Evolutionary conservation across 2,329 filamentous ascomycete genomes (phyloP), one percentile per base, ranked within the genome.

Genomic region (Saccharata proteae): DNA sequence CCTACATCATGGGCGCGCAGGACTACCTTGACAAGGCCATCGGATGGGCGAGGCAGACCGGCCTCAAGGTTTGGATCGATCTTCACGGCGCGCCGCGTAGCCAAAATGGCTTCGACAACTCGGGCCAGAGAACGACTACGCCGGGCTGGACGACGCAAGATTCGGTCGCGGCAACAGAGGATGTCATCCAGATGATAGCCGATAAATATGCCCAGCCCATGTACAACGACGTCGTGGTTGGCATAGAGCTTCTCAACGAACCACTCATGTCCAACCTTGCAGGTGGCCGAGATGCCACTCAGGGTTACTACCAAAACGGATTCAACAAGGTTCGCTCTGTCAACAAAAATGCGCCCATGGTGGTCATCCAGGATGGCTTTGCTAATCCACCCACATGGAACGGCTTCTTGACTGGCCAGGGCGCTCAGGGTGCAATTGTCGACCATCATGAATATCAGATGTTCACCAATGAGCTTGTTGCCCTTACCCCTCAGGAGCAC

Each of bases 81-180:
- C 51, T 63, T 12, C 64, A 67, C 40, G 64, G 59, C 19, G 59
- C 60, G 4, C 63, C 64, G 11, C 57, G 58, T 54, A 76, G 70
- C 4, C 64, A 68, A 40, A 69, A 69, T 40, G 67, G 66, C 9
- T 68, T 65, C 38, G 54, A 58, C 20, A 46, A 51, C 36, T 48
- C 43, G 26, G 49, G 49, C 12, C 60, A 57, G 25, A 26, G 26
- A n/a, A 8, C n/a, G 20, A n/a, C 8, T n/a, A 8, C 8, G 20
- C 20, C 20, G 20, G 6, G 47, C 43, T 4, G 29, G 24, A n/a
- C 20, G 8, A n/a, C 8, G 8, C 8, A 22, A 8, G 20, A 39
- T 7, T 54, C 71, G 12, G 43, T 58, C 8, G 21, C 45, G 9
- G 38, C 47, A 6, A 58, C 52, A 22, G 43, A 57, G 15, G 36